These are phyloP conservation scores for Parafenestella ontariensis DNA, from an alignment of 2,329 filamentous ascomycete species.

Conservation along the genomic window DNA sequence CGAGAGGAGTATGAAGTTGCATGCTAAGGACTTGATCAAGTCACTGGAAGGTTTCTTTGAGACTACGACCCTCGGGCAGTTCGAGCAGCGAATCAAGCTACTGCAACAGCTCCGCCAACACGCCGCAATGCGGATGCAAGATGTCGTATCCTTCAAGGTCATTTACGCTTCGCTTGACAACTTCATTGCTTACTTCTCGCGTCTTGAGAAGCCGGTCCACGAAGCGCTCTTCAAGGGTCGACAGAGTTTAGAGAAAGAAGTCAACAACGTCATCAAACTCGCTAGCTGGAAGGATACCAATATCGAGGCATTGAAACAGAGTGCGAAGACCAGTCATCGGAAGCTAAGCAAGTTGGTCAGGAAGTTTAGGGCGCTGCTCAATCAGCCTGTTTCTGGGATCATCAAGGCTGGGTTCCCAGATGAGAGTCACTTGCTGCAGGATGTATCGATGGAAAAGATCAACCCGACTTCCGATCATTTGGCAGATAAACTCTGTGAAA, in stretches of 20 bases:
- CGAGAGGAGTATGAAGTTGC: conserved; percentile 65
- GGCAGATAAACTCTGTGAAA: conserved; percentile 30
- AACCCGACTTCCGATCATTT: conserved; percentile 17
- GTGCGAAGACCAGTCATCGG: conserved; percentile 85
- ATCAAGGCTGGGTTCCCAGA: conserved; percentile 44
- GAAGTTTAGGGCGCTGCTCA: conserved; percentile 83
- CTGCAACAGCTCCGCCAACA: conserved; percentile 69
- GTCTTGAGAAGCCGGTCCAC: conserved; percentile 71
- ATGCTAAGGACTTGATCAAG: conserved; percentile 73
- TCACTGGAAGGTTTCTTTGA: conserved; percentile 82
- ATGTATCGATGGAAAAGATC: conserved; percentile 18
- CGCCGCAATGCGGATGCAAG: conserved; percentile 65
- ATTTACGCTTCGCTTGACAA: conserved; percentile 74
- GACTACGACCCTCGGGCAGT: conserved; percentile 82
- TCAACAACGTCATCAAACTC: conserved; percentile 90
- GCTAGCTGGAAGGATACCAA: conserved; percentile 99
- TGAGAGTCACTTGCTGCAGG: conserved; percentile 16
- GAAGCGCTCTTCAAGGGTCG: conserved; percentile 74
- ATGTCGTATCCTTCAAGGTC: conserved; percentile 58
- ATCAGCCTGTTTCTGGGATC: conserved; percentile 74
- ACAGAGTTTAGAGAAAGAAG: conserved; percentile 80
- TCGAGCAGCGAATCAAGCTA: conserved; percentile 72
- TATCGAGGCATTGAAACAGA: conserved; percentile 86
- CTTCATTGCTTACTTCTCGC: conserved; percentile 76
- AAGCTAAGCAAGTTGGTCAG: conserved; percentile 91